Conservation (phyloP, 257 asterid genomes). For the Datura wrightii region DNA sequence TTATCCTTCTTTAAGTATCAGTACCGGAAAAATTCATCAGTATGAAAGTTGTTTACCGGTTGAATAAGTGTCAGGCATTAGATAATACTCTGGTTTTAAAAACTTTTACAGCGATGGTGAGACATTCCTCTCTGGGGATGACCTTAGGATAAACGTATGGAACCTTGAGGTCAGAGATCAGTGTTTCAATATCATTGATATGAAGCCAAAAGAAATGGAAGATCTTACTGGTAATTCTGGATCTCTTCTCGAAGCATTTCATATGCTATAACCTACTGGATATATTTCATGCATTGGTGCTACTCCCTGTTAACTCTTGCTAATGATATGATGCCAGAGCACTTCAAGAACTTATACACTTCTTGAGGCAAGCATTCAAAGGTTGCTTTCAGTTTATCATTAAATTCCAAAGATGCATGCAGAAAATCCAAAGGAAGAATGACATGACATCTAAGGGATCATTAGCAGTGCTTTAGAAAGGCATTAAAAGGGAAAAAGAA, state of each 20-base stretch:
- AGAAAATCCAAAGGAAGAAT: neutral
- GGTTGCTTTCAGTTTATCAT: neutral
- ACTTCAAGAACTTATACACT: neutral
- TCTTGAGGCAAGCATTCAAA: neutral
- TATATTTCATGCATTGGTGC: conserved; percentile 2
- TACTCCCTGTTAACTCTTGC: neutral
- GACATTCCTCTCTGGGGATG: conserved; percentile 91
- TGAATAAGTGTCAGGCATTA: conserved; percentile 8
- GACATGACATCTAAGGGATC: neutral
- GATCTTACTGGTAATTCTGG: conserved; percentile 70
- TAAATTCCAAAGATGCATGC: conserved; percentile 14
- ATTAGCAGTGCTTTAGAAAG: neutral
- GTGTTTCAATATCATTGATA: conserved; percentile 89
- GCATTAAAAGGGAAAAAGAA: neutral
- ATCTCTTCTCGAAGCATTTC: conserved; percentile 16
- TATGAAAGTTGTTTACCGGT: neutral
- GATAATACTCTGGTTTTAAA: neutral
- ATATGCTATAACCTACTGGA: neutral
- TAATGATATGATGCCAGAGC: neutral
- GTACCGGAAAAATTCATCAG: neutral
- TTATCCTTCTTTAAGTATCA: neutral
- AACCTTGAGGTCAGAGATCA: conserved; percentile 84
- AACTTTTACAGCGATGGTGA: conserved; percentile 67
- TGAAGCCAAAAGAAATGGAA: conserved; percentile 88
- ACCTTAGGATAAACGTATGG: conserved; percentile 83